Conservation (phyloP, 257 asterid genomes). For the Agastache rugosa region DNA sequence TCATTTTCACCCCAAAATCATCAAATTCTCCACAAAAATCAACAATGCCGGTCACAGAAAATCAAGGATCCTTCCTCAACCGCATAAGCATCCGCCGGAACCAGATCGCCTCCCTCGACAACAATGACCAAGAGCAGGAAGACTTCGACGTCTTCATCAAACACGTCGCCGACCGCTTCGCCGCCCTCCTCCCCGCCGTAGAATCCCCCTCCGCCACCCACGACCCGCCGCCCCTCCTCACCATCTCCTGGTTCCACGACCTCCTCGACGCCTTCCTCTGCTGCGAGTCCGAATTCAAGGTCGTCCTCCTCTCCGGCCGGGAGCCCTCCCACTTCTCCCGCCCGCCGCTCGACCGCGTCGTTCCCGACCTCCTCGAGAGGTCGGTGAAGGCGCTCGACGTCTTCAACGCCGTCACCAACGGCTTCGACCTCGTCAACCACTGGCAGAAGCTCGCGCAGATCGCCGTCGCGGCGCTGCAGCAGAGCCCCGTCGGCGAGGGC, state of each 20-base stretch:
- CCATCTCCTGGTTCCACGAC: constrained; percentile 77
- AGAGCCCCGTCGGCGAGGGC: constrained; percentile 73
- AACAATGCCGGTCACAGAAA: constrained; percentile 67
- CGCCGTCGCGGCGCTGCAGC: constrained; percentile 61
- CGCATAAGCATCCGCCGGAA: constrained; percentile 95
- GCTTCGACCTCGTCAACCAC: constrained; percentile 70
- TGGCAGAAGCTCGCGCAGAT: constrained; percentile 83
- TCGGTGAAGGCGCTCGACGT: constrained; percentile 78
- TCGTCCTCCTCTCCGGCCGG: constrained; percentile 59
- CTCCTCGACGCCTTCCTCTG: constrained; percentile 78
- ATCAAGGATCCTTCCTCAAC: constrained; percentile 76
- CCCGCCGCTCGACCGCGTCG: constrained; percentile 81
- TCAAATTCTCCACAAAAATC: not conserved
- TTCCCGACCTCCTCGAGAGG: constrained; percentile 74
- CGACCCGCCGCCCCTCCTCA: constrained; percentile 53
- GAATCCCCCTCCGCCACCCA: constrained; percentile 42
- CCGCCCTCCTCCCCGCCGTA: constrained; percentile 51
- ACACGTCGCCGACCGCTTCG: constrained; percentile 73
- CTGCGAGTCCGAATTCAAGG: constrained; percentile 86
- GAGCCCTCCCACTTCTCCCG: constrained; percentile 66
- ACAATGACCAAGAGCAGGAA: constrained; percentile 67
- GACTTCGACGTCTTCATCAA: constrained; percentile 76
- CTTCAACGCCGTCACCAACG: constrained; percentile 82
- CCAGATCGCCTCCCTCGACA: constrained; percentile 61
- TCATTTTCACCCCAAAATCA: not conserved